Conservation (phyloP, 371 early-diverging fungal species). For the Lichtheimia ornata region DNA sequence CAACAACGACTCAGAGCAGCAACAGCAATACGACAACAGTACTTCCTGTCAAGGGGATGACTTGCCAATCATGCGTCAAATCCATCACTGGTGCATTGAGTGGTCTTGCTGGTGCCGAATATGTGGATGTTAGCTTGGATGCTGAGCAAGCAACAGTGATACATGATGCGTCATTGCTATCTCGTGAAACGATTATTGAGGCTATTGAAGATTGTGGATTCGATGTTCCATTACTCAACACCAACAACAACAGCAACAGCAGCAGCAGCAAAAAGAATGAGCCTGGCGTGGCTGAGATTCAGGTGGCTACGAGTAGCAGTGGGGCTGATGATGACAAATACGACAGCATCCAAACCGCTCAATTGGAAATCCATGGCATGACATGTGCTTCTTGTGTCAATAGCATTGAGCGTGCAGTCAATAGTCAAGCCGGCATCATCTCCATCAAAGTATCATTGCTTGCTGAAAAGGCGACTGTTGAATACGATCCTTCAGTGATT, state of each 20-base stretch:
- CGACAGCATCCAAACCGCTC: neutral
- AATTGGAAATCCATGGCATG: slow-evolving; percentile 68
- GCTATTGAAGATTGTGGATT: slow-evolving; percentile 57
- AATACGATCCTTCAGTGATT: slow-evolving; percentile 52
- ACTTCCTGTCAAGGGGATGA: slow-evolving; percentile 78
- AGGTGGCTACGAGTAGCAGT: neutral
- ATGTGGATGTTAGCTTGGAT: slow-evolving; percentile 45
- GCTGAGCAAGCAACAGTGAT: slow-evolving; percentile 45
- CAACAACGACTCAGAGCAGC: neutral
- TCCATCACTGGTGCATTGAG: slow-evolving; percentile 59
- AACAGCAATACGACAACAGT: slow-evolving; percentile 14
- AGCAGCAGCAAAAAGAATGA: neutral
- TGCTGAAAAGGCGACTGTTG: slow-evolving; percentile 82
- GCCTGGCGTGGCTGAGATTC: neutral
- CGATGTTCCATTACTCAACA: slow-evolving; percentile 18
- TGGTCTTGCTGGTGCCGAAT: slow-evolving; percentile 41
- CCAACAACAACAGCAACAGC: neutral
- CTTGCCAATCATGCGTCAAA: slow-evolving; percentile 82
- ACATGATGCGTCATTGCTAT: slow-evolving; percentile 24
- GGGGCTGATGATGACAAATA: neutral
- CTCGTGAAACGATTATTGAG: slow-evolving; percentile 24
- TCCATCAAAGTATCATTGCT: slow-evolving; percentile 69
- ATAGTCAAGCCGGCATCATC: slow-evolving; percentile 44
- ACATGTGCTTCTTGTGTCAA: slow-evolving; percentile 86
- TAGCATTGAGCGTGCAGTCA: slow-evolving; percentile 69